Conservation (phyloP, 1,284 basidiomycete species). For the Puccinia hordei region DNA sequence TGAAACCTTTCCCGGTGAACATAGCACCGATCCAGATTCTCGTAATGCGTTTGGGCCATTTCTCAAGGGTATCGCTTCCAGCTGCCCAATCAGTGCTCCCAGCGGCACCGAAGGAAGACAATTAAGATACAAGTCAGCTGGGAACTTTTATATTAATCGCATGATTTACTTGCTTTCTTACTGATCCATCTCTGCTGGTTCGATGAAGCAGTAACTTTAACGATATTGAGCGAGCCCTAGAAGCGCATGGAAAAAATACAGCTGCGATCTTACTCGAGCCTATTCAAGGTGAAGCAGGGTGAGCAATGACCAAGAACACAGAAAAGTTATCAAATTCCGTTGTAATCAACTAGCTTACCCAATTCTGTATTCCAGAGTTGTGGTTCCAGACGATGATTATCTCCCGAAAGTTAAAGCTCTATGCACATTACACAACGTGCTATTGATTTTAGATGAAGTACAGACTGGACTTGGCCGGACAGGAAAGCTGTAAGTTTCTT, state of each 20-base stretch:
- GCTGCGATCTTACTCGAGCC: constrained; percentile 96
- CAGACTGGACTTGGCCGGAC: constrained; percentile 87
- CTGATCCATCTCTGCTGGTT: neutral
- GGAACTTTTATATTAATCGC: neutral
- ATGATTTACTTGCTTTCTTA: neutral
- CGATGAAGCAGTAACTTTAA: constrained; percentile 63
- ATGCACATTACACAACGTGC: constrained; percentile 89
- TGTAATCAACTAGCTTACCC: neutral
- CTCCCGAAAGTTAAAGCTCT: constrained; percentile 74
- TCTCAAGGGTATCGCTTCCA: constrained; percentile 79
- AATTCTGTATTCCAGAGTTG: constrained; percentile 64
- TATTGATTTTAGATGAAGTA: constrained; percentile 96
- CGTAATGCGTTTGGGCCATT: constrained; percentile 88
- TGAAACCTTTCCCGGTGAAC: neutral
- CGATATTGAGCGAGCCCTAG: constrained; percentile 79
- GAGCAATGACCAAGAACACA: constrained; percentile 58
- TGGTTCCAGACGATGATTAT: constrained; percentile 89
- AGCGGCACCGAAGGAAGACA: constrained; percentile 60
- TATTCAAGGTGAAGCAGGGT: constrained; percentile 98
- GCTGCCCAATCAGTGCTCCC: constrained; percentile 64
- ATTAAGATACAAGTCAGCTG: constrained; percentile 75
- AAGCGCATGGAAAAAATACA: constrained; percentile 77
- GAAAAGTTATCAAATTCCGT: neutral
- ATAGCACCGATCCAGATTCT: constrained; percentile 77
- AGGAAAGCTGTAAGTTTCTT: constrained; percentile 68